These are phyloP conservation scores for Fusarium siculi DNA, from an alignment of 2,329 filamentous ascomycete species.

Conservation along the genomic window DNA sequence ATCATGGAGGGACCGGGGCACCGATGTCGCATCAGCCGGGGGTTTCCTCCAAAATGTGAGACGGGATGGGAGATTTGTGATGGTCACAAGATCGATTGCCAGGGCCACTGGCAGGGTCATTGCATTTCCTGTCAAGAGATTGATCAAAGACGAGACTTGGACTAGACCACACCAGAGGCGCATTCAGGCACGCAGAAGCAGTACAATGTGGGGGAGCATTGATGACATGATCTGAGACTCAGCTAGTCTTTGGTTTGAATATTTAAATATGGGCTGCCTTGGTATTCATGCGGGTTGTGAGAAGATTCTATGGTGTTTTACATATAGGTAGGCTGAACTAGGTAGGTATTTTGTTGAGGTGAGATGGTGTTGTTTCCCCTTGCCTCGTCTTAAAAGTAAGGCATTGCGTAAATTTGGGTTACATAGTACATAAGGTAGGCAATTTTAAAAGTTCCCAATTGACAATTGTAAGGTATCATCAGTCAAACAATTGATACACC, in stretches of 20 bases:
- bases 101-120: slow-evolving; percentile 24
- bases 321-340: neutral
- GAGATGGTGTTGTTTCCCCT: slow-evolving; percentile 28
- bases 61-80: slow-evolving; percentile 40
- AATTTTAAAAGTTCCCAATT: neutral
- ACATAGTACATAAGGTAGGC: neutral
- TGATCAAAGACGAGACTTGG: slow-evolving; percentile 29
- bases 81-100: slow-evolving; percentile 45
- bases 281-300: neutral
- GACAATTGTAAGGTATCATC: neutral
- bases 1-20: slow-evolving; percentile 8
- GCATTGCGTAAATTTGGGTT: neutral
- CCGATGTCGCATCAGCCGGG: slow-evolving; percentile 42
- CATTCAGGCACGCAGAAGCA: slow-evolving; percentile 17
- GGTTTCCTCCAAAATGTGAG: slow-evolving; percentile 33
- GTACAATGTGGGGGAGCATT: slow-evolving; percentile 26
- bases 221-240: slow-evolving; percentile 8
- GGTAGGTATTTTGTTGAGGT: neutral
- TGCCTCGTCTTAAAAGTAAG: slow-evolving; percentile 4
- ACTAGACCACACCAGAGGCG: slow-evolving; percentile 27
- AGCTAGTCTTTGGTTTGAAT: neutral
- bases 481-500: neutral
- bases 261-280: neutral
- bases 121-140: slow-evolving; percentile 18
- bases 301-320: slow-evolving; percentile 19